Evolutionary conservation across 768 basidiomycete species (phyloP).

Genomic region (Mrakia frigida): DNA sequence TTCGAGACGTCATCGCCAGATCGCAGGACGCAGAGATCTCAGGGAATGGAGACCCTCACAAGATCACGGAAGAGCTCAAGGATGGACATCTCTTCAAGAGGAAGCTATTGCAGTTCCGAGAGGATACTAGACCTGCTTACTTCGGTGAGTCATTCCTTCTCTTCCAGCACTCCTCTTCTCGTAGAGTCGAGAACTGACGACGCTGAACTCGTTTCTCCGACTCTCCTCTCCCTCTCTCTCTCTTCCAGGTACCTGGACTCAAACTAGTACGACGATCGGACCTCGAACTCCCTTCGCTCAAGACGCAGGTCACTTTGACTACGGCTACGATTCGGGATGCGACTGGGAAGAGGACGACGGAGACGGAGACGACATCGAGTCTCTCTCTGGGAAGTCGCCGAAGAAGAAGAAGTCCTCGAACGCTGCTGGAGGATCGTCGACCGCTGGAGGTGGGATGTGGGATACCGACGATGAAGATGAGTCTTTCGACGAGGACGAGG

Average conservation of each 20-base stretch:
- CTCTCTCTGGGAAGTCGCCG: slow-evolving; percentile 20
- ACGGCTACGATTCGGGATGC: slow-evolving; percentile 86
- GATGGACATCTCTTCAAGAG: slow-evolving; percentile 61
- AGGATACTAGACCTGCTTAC: slow-evolving; percentile 85
- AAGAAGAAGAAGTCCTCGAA: not conserved
- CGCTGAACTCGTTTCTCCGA: not conserved
- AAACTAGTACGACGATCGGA: slow-evolving; percentile 67
- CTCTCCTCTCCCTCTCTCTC: not conserved
- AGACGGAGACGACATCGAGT: slow-evolving; percentile 51
- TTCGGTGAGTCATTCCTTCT: slow-evolving; percentile 53
- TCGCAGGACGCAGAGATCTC: slow-evolving; percentile 37
- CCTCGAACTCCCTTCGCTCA: slow-evolving; percentile 75
- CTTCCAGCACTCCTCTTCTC: not conserved
- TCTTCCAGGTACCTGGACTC: slow-evolving; percentile 69
- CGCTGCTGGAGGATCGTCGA: not conserved
- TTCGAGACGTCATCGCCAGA: slow-evolving; percentile 55
- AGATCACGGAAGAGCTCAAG: slow-evolving; percentile 57
- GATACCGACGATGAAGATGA: slow-evolving; percentile 75
- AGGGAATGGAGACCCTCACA: slow-evolving; percentile 64
- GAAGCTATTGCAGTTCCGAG: slow-evolving; percentile 76
- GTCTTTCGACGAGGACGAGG: slow-evolving; percentile 58
- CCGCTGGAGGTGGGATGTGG: slow-evolving; percentile 13
- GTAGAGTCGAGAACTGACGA: too few relatives aligned
- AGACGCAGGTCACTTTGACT: slow-evolving; percentile 74
- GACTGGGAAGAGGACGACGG: slow-evolving; percentile 88